phyloP scores from a whole-genome alignment of 1,284 basidiomycete species.

The Taiwanofungus camphoratus region DNA sequence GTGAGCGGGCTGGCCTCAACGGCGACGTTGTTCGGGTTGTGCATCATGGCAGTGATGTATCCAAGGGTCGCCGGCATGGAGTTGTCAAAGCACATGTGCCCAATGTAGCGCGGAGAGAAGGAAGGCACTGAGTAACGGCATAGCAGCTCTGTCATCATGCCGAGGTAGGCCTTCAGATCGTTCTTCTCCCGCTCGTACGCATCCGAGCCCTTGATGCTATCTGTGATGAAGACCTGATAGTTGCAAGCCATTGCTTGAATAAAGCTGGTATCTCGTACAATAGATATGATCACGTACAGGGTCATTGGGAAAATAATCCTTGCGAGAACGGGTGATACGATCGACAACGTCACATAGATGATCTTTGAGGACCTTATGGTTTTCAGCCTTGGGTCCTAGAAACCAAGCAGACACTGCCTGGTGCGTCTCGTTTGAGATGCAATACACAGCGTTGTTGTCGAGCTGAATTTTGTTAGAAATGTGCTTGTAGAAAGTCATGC shows the following conservation, averaged over 20 bases:
- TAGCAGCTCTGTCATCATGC: slow-evolving; percentile 17
- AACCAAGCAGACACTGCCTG: slow-evolving; percentile 25
- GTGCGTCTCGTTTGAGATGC: no score
- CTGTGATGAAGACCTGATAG: slow-evolving; percentile 18
- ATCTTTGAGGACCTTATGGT: slow-evolving; percentile 16
- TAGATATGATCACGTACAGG: slow-evolving; percentile 3
- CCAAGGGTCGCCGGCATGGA: slow-evolving; percentile 35
- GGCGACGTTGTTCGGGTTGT: slow-evolving; percentile 42
- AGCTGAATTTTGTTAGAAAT: no score
- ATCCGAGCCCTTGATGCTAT: slow-evolving; percentile 11
- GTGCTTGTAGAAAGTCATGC: no score
- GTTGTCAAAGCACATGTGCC: slow-evolving; percentile 36
- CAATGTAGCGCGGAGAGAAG: slow-evolving; percentile 38
- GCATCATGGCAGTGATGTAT: slow-evolving; percentile 32
- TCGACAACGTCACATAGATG: slow-evolving; percentile 15
- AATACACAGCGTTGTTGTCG: no score
- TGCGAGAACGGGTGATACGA: slow-evolving; percentile 9
- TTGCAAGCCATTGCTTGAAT: not conserved
- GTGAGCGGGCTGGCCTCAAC: slow-evolving; percentile 38
- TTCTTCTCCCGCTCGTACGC: slow-evolving; percentile 15
- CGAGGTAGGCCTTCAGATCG: slow-evolving; percentile 12
- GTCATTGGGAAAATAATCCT: slow-evolving; percentile 16
- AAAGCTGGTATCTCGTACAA: not conserved
- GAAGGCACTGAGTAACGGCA: slow-evolving; percentile 32
- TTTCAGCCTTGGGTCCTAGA: slow-evolving; percentile 26